These are phyloP conservation scores for Rutstroemia sp. DNA, from an alignment of 2,329 filamentous ascomycete species.

Conservation along the genomic window DNA sequence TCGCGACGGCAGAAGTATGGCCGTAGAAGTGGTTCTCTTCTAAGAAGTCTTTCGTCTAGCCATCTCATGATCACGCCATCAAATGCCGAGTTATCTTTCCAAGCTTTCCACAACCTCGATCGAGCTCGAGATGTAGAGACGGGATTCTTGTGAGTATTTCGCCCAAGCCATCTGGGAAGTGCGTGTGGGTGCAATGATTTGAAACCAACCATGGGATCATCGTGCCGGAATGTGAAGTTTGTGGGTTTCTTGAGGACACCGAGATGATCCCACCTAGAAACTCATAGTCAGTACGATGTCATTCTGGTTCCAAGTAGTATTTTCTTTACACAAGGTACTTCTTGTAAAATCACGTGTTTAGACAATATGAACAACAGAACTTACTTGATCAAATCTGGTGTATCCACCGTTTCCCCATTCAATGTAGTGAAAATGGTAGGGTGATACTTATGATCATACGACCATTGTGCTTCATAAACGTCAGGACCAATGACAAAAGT, in stretches of 20 bases:
- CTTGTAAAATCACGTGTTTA: not conserved
- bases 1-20: slow-evolving; percentile 34
- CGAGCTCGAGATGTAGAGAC: slow-evolving; percentile 36
- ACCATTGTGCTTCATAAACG: slow-evolving; percentile 42
- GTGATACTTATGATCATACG: slow-evolving; percentile 40
- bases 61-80: slow-evolving; percentile 40
- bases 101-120: slow-evolving; percentile 39
- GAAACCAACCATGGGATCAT: slow-evolving; percentile 45
- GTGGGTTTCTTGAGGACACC: slow-evolving; percentile 35
- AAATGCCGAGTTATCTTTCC: slow-evolving; percentile 37
- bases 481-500: slow-evolving; percentile 44
- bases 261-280: slow-evolving; percentile 28
- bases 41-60: slow-evolving; percentile 38
- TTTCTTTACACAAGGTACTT: too few species aligned
- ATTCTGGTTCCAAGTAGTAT: too few species aligned
- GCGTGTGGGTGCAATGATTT: slow-evolving; percentile 24
- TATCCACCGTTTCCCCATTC: slow-evolving; percentile 41
- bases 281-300: too few species aligned
- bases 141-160: slow-evolving; percentile 30
- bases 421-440: slow-evolving; percentile 38
- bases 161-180: slow-evolving; percentile 29
- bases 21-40: slow-evolving; percentile 33
- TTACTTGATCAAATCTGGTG: slow-evolving; percentile 44
- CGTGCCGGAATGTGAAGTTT: slow-evolving; percentile 38
- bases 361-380: slow-evolving; percentile 11